A percentile compares a stretch with the other conserved stretches of the same genome.
Evolutionary conservation across 768 basidiomycete genomes (phyloP).

Genomic region (Aureoboletus auriporus): DNA sequence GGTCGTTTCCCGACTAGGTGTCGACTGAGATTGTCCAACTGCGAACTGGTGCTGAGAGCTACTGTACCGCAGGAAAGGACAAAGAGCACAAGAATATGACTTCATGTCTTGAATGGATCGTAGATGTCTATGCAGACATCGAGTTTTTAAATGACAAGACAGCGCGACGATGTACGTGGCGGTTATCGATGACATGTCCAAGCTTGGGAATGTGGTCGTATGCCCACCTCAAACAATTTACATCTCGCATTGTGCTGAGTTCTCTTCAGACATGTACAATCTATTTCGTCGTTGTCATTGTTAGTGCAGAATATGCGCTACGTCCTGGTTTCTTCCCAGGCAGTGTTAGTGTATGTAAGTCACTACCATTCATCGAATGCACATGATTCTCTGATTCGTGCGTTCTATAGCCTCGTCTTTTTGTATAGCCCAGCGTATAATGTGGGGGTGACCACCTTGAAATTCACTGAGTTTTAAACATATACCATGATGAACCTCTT

Average conservation of each 20-base stretch:
- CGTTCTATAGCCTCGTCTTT: slow-evolving; percentile 2
- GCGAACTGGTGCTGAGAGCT: too few species aligned
- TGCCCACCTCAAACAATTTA: too few species aligned
- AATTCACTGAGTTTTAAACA: neutral
- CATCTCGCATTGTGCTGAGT: neutral
- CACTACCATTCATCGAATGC: neutral
- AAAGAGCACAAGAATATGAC: too few species aligned
- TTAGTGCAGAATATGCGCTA: slow-evolving; percentile 1
- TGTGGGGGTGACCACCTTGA: neutral
- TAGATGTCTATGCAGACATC: too few species aligned
- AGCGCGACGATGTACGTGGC: too few species aligned
- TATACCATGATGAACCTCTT: neutral
- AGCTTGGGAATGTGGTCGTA: too few species aligned
- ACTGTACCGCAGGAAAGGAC: too few species aligned
- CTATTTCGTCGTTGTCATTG: slow-evolving; percentile 6
- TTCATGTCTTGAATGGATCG: too few species aligned
- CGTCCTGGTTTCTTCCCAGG: neutral
- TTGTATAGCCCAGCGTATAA: slow-evolving; percentile 5
- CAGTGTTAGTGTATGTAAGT: neutral
- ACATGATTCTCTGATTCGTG: neutral
- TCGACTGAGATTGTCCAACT: too few species aligned
- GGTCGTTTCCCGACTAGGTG: too few species aligned
- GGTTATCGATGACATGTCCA: too few species aligned
- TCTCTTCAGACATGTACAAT: slow-evolving; percentile 3
- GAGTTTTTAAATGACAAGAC: too few species aligned